phyloP scores from a whole-genome alignment of 352 stramenopile genomes.

The Pythium scleroteichum region DNA sequence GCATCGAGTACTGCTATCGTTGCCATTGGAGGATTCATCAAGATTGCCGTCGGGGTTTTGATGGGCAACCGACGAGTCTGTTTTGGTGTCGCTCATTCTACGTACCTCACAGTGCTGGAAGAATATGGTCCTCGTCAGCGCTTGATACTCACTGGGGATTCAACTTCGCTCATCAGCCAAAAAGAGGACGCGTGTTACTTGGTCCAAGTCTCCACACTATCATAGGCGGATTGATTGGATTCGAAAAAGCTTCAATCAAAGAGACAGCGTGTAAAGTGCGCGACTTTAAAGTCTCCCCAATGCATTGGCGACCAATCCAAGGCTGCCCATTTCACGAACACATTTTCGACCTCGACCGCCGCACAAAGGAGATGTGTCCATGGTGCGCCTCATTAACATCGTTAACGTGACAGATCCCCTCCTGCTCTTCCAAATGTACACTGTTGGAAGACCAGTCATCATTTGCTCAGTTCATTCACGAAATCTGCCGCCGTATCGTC shows the following conservation, averaged over 20 bases:
- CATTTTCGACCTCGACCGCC: conserved; percentile 3
- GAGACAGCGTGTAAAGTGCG: not conserved
- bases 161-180: not conserved
- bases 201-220: conserved; percentile 7
- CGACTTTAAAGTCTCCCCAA: not conserved
- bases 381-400: conserved; percentile 27
- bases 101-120: conserved; percentile 27
- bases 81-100: conserved; percentile 21
- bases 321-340: conserved; percentile 14
- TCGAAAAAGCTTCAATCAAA: not conserved
- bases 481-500: not conserved
- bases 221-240: not conserved
- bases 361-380: conserved; percentile 3
- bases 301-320: conserved; percentile 16
- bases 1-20: not conserved
- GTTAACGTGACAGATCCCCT: conserved; percentile 21
- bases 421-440: conserved; percentile 21
- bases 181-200: not conserved
- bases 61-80: not conserved
- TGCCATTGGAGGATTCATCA: not conserved
- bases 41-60: not conserved
- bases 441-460: conserved; percentile 18
- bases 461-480: not conserved
- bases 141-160: conserved; percentile 15
- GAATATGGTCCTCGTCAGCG: conserved; percentile 14